phyloP scores from a whole-genome alignment of 2,329 filamentous ascomycete genomes.

The Colletotrichum musicola region DNA sequence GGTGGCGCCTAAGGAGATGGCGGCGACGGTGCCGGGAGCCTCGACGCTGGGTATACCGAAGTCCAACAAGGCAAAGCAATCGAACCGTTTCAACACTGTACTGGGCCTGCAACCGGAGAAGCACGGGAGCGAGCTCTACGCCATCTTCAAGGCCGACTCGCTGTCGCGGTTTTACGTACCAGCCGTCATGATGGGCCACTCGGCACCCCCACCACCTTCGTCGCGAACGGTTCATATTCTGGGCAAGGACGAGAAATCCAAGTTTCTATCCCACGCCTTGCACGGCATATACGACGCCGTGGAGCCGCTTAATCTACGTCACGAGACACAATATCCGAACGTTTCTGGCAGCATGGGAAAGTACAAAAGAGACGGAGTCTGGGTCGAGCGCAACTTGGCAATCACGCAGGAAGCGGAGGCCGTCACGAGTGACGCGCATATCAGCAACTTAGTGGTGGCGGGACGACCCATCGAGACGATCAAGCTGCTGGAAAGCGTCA shows the following conservation, averaged over 20 bases:
- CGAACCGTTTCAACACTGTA: slow-evolving; percentile 22
- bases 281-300: slow-evolving; percentile 57
- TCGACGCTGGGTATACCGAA: slow-evolving; percentile 31
- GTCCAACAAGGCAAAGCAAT: slow-evolving; percentile 1
- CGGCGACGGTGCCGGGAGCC: slow-evolving; percentile 43
- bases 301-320: slow-evolving; percentile 45
- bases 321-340: slow-evolving; percentile 26
- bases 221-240: slow-evolving; percentile 57
- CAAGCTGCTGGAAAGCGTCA: slow-evolving; percentile 69
- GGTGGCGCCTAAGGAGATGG: slow-evolving; percentile 41
- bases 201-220: slow-evolving; percentile 47
- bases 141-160: slow-evolving; percentile 40
- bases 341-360: slow-evolving; percentile 43
- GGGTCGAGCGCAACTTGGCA: slow-evolving; percentile 20
- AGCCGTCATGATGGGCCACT: slow-evolving; percentile 49
- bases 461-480: slow-evolving; percentile 67
- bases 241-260: slow-evolving; percentile 55
- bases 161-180: slow-evolving; percentile 49
- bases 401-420: neutral
- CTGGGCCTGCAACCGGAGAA: slow-evolving; percentile 34
- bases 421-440: slow-evolving; percentile 60
- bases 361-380: slow-evolving; percentile 41
- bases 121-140: slow-evolving; percentile 37
- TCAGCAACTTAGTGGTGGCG: slow-evolving; percentile 79
- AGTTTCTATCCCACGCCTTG: slow-evolving; percentile 56